Evolutionary conservation across 768 basidiomycete genomes (phyloP).

Genomic region (Mrakia frigida): DNA sequence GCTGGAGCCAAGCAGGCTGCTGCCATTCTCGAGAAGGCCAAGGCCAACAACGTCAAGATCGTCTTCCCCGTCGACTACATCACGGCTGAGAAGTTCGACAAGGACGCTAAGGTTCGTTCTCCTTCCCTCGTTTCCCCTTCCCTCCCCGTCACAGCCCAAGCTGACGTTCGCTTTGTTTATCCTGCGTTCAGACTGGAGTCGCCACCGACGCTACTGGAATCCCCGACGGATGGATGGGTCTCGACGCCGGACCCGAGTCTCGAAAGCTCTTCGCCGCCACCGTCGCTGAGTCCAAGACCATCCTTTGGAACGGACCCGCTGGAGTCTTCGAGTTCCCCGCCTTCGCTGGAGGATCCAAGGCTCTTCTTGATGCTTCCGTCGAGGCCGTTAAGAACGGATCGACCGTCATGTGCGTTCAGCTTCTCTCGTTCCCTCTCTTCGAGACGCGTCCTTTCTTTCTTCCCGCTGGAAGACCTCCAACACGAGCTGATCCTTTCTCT

Average conservation of each 20-base stretch:
- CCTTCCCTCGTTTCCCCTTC: neutral
- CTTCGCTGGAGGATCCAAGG: conserved; percentile 78
- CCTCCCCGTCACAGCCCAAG: neutral
- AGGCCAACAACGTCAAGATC: conserved; percentile 82
- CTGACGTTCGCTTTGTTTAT: neutral
- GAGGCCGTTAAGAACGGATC: conserved; percentile 80
- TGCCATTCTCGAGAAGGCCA: conserved; percentile 76
- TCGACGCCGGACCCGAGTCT: conserved; percentile 84
- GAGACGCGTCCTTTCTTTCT: neutral
- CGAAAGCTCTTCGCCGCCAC: conserved; percentile 70
- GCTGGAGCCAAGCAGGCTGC: conserved; percentile 81
- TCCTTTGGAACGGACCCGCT: conserved; percentile 96
- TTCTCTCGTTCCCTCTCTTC: neutral
- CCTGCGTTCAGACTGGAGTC: conserved; percentile 53
- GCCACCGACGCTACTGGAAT: conserved; percentile 84
- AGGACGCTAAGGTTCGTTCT: conserved; percentile 67
- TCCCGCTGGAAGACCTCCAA: too few relatives aligned
- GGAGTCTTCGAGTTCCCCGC: conserved; percentile 96
- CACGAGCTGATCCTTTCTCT: neutral
- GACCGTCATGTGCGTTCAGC: conserved; percentile 61
- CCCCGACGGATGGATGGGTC: conserved; percentile 88
- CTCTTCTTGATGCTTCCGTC: conserved; percentile 76
- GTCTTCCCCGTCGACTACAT: conserved; percentile 94
- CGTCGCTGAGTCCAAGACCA: conserved; percentile 84
- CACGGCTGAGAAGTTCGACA: conserved; percentile 91